Conservation (phyloP, 1,284 basidiomycete genomes). For the Fistulina hepatica region DNA sequence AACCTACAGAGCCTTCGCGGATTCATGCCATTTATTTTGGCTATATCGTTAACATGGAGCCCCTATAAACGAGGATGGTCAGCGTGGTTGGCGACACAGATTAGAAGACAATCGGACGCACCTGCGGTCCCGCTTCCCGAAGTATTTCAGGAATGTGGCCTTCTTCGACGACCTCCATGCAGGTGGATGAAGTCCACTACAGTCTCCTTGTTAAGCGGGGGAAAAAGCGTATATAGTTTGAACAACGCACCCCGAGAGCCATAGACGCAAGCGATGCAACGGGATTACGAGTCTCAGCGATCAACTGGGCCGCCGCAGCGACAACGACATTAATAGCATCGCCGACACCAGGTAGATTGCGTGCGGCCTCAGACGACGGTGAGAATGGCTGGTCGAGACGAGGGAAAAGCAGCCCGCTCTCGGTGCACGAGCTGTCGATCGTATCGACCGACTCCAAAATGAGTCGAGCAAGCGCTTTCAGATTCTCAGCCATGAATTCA, state of each 20-base stretch:
- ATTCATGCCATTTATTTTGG: no score
- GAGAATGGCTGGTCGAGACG: conserved; percentile 20
- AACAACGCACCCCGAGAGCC: conserved; percentile 22
- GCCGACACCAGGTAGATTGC: conserved; percentile 18
- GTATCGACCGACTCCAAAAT: conserved; percentile 17
- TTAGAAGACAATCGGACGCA: no score
- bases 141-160: no score
- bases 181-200: conserved; percentile 15
- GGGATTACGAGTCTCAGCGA: conserved; percentile 24
- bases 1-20: no score
- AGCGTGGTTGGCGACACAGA: no score
- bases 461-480: no score
- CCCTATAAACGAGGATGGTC: no score
- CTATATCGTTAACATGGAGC: no score
- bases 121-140: no score
- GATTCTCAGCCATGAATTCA: no score
- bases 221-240: no score
- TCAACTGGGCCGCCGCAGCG: conserved; percentile 29
- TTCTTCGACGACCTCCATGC: conserved; percentile 22
- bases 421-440: conserved; percentile 17
- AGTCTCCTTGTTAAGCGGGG: no score
- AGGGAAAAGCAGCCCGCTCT: conserved; percentile 14
- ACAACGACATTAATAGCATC: conserved; percentile 24
- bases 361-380: conserved; percentile 23
- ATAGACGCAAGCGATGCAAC: conserved; percentile 19